Base-by-base conservation (phyloP, 2,329 filamentous ascomycete species). In the Aspergillus vadensis region DNA sequence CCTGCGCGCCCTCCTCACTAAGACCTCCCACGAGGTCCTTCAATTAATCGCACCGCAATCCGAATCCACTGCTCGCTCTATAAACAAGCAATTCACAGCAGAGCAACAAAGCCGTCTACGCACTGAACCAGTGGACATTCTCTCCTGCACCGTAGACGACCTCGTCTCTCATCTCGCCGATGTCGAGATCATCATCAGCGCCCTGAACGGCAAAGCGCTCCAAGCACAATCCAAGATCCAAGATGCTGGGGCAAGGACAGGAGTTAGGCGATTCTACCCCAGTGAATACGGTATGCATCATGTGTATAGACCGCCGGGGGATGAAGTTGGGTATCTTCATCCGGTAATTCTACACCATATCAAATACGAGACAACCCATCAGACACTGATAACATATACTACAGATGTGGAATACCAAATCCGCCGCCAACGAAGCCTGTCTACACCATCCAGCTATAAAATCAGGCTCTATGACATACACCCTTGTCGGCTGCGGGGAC, bases 401-500 rank as follows among this genome's bases (percentile, higher is more conserved):
- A n/a, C 17, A 62, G 62, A 53, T 58, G 39, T 67, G 65, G 61
- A 60, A 58, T 38, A 17, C 48, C 2, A 70, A 69, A 54, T 25
- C 36, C 3, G 36, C 41, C 14, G 60, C 51, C 12, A 36, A 67
- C 5, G 41, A 44, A 5, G 10, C 10, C 9, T 44, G 41, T 14
- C 41, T 44, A 2, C 53, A 55, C 8, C 71, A 73, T 25, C 63
- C 68, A 3, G 65, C 70, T 48, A 55, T 70, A 43, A 41, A 23
- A 8, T 43, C 48, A 5, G 69, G 68, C 39, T 65, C 65, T 36
- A 72, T 71, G 67, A 65, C 63, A 17, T 74, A 71, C 60, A 75
- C 70, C 3, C 51, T 73, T 14, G 71, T 74, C 59, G 68, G 71
- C 52, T 72, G 70, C 57, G 70, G 72, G 19, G 69, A 73, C 32